Conservation (phyloP, 140 eudicot genomes). For the Flaveria floridana region DNA sequence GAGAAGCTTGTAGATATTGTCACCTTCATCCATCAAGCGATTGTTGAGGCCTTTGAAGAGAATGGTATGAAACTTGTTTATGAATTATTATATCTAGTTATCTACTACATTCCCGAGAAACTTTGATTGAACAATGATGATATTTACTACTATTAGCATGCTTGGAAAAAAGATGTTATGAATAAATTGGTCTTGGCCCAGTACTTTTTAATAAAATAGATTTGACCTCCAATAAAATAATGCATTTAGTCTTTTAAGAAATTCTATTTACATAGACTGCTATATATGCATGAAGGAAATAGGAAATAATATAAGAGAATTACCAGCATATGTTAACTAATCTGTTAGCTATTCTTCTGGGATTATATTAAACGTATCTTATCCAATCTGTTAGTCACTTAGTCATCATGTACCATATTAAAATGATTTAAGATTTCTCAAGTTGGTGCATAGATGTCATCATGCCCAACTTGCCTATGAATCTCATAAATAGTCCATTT, state of each 20-base stretch:
- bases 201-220: not conserved
- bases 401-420: not conserved
- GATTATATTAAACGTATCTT: not conserved
- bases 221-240: not conserved
- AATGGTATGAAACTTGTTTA: constrained; percentile 48
- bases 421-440: not conserved
- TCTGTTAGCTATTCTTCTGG: not conserved
- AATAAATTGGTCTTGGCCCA: not conserved
- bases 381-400: not conserved
- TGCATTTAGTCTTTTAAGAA: not conserved
- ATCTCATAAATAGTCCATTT: not conserved
- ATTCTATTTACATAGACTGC: not conserved
- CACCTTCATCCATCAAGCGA: constrained; percentile 81
- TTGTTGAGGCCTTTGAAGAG: constrained; percentile 71
- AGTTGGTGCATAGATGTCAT: not conserved
- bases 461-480: not conserved
- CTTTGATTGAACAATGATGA: not conserved
- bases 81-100: not conserved
- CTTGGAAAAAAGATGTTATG: not conserved
- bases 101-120: not conserved
- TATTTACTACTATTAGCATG: not conserved
- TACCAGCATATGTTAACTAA: not conserved
- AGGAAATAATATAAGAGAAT: not conserved
- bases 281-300: not conserved
- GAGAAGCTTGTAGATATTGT: constrained; percentile 96